Evolutionary conservation across 2,329 filamentous ascomycete genomes (phyloP).

Genomic region (Neopestalotiopsis rosae): DNA sequence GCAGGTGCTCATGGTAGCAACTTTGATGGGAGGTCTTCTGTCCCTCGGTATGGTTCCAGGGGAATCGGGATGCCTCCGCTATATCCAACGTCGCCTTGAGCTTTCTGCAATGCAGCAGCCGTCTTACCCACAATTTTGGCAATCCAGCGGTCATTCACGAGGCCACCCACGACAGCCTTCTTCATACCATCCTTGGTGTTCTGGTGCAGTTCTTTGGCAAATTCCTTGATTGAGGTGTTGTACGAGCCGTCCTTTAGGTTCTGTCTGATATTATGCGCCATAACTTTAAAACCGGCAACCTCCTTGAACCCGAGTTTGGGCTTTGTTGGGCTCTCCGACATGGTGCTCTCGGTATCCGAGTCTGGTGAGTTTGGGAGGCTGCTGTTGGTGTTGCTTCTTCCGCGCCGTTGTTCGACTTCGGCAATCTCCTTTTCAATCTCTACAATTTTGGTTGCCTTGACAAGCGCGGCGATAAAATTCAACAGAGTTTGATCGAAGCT

Average conservation of each 20-base stretch:
- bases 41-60: conserved; percentile 13
- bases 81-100: conserved; percentile 14
- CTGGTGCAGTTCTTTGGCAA: conserved; percentile 22
- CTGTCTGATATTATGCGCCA: conserved; percentile 21
- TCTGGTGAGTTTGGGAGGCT: conserved; percentile 9
- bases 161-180: conserved; percentile 48
- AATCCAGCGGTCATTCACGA: conserved; percentile 61
- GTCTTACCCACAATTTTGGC: conserved; percentile 55
- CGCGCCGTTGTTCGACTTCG: conserved; percentile 23
- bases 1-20: conserved; percentile 1
- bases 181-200: conserved; percentile 50
- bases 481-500: conserved; percentile 56
- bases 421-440: conserved; percentile 52
- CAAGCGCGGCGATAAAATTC: conserved; percentile 57
- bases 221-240: conserved; percentile 10
- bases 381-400: not conserved
- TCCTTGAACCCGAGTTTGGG: conserved; percentile 17
- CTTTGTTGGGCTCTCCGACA: conserved; percentile 4
- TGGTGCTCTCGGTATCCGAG: conserved; percentile 3
- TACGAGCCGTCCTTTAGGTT: conserved; percentile 36
- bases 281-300: conserved; percentile 12
- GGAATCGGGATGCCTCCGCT: conserved; percentile 13
- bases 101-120: conserved; percentile 11
- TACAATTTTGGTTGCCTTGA: conserved; percentile 63
- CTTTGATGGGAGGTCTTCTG: conserved; percentile 8